Conservation (phyloP, 2,329 filamentous ascomycete genomes). For the Ophiostoma populinum region DNA sequence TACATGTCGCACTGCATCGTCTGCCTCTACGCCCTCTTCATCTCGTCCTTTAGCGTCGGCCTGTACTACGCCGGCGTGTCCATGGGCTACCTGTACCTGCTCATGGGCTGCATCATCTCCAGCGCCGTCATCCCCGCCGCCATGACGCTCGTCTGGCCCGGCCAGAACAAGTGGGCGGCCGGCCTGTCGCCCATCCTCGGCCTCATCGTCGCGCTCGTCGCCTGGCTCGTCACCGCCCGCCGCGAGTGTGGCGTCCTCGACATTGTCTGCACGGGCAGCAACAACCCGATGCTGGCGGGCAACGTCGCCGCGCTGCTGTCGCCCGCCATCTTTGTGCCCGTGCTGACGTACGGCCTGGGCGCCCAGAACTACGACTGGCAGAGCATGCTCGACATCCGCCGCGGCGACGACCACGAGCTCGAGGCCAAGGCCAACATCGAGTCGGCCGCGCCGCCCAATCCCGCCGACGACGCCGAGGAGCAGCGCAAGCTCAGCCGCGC, state of each 20-base stretch:
- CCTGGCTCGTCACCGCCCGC: conserved; percentile 63
- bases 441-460: conserved; percentile 42
- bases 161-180: conserved; percentile 62
- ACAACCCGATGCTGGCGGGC: conserved; percentile 74
- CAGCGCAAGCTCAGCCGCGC: conserved; percentile 18
- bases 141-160: conserved; percentile 62
- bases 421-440: conserved; percentile 51
- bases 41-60: conserved; percentile 63
- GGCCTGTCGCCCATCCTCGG: conserved; percentile 53
- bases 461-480: conserved; percentile 23
- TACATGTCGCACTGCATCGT: conserved; percentile 64
- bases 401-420: conserved; percentile 62
- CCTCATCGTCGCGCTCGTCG: conserved; percentile 49
- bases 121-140: conserved; percentile 71
- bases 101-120: conserved; percentile 86
- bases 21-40: conserved; percentile 51
- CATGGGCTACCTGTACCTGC: conserved; percentile 59
- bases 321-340: conserved; percentile 54
- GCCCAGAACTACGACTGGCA: conserved; percentile 70
- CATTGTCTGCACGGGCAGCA: conserved; percentile 64
- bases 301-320: conserved; percentile 71
- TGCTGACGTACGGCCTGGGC: conserved; percentile 57
- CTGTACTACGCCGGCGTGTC: conserved; percentile 58
- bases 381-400: conserved; percentile 64
- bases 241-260: conserved; percentile 50